Evolutionary conservation across 495 filamentous ascomycete genomes (phyloP), one percentile per base, ranked within the genome.

Genomic region (Apodospora peruviana): DNA sequence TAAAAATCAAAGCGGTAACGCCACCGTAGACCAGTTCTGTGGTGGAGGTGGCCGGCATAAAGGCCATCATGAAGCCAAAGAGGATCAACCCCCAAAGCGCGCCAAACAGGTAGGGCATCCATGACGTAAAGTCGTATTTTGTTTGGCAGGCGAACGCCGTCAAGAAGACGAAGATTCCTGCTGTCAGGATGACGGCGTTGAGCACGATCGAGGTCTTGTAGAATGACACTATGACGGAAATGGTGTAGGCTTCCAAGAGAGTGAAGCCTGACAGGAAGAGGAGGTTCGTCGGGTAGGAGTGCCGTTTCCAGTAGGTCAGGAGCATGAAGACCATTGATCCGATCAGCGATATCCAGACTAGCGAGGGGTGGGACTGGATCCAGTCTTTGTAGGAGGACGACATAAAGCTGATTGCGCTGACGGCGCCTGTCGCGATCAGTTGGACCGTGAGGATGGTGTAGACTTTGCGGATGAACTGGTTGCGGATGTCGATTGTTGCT

Each of bases 71-170:
- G 71, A 99, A 91, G 37, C 94, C 87, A 66, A 97, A 95, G 25
- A 99, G 69, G 55, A 99, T 78, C 47, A 95, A 66, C 22, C 87
- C 83, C 91, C 91, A 96, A 9, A 99, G 78, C 0, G 71, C 83
- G 45, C 91, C 89, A 61, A 94, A 94, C 9, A 99, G 80, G 62
- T 96, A 97, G 21, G 91, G 91, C 78, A 90, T 88, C 94, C 90
- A 95, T 42, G 77, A 78, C 0, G 90, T 96, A 69, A 99, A 97
- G 75, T 99, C 94, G 66, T 97, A 97, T 64, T 95, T 95, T 43
- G 87, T 89, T 70, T 99, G 93, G 81, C 91, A 94, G 23, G 93
- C 93, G 66, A 97, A 99, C 10, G 93, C 65, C 0, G 91, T 97
- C 37, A 99, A 77, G 38, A 85, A 91, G 38, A 96, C 72, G 69